Percentiles rank a stretch among this genome's conserved stretches.
These are phyloP conservation scores for Diaporthe capsici DNA, from an alignment of 2,329 filamentous ascomycete species.

Conservation along the genomic window DNA sequence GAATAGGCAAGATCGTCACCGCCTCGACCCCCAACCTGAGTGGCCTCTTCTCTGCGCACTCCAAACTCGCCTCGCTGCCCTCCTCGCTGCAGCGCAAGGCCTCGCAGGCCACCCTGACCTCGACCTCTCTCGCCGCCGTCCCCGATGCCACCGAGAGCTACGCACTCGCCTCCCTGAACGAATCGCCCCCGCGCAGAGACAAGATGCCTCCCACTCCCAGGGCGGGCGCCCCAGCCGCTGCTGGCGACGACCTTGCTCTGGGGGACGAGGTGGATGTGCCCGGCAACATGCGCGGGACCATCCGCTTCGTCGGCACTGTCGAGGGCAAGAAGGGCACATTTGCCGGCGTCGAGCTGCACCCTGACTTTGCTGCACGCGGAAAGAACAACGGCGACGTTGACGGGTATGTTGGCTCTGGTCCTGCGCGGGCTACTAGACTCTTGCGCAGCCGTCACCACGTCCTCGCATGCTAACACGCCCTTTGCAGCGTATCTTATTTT, in stretches of 20 bases:
- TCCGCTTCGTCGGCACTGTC: slow-evolving; percentile 90
- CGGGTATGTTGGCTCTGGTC: slow-evolving; percentile 71
- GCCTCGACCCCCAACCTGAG: slow-evolving; percentile 73
- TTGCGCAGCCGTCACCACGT: not conserved
- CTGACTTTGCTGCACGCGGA: slow-evolving; percentile 84
- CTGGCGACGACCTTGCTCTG: slow-evolving; percentile 71
- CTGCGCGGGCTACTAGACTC: not conserved
- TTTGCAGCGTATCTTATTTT: slow-evolving; percentile 80
- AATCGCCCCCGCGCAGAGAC: slow-evolving; percentile 53
- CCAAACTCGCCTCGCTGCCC: slow-evolving; percentile 56
- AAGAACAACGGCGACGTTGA: slow-evolving; percentile 98
- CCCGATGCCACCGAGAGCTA: slow-evolving; percentile 77
- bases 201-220: slow-evolving; percentile 68
- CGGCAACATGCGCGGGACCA: slow-evolving; percentile 89
- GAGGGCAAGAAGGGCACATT: slow-evolving; percentile 92
- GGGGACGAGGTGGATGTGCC: slow-evolving; percentile 93
- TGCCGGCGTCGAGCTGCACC: slow-evolving; percentile 89
- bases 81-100: slow-evolving; percentile 75
- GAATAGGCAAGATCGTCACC: slow-evolving; percentile 57
- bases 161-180: slow-evolving; percentile 68
- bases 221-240: slow-evolving; percentile 53
- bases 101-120: slow-evolving; percentile 78
- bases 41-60: slow-evolving; percentile 64
- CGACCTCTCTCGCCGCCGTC: slow-evolving; percentile 73
- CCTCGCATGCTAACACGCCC: slow-evolving; percentile 45